Conservation (phyloP, 179 eudicot genomes). For the Heliamphora pulchella region DNA sequence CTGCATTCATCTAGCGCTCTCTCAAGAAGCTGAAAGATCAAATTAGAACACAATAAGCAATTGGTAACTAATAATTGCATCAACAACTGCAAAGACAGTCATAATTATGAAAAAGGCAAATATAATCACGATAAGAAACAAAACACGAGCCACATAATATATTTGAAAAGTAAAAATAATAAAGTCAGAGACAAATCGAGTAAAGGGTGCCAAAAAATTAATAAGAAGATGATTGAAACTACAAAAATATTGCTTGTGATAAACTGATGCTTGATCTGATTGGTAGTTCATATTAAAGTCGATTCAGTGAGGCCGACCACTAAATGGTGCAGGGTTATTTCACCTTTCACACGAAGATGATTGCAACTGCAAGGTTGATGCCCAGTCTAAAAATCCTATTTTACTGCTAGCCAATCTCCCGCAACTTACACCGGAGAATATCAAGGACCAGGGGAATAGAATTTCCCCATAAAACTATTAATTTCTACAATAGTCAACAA, state of each 20-base stretch:
- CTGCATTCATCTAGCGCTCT: constrained; percentile 50
- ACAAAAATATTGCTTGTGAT: neutral
- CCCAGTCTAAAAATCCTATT: neutral
- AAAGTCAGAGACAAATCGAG: neutral
- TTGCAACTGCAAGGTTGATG: neutral
- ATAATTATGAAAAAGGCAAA: neutral
- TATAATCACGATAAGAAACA: neutral
- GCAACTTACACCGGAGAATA: neutral
- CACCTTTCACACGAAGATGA: neutral
- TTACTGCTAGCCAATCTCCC: neutral
- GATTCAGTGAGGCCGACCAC: too few relatives aligned
- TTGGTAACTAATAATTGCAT: neutral
- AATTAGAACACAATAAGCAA: constrained; percentile 1
- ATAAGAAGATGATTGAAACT: neutral
- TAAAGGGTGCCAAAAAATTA: neutral
- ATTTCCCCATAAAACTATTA: neutral
- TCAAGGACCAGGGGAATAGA: neutral
- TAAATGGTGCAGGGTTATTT: neutral
- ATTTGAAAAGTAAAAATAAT: neutral
- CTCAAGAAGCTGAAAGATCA: constrained; percentile 42
- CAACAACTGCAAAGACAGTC: neutral
- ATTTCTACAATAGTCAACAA: too few relatives aligned
- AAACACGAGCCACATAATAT: neutral
- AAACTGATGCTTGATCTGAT: neutral
- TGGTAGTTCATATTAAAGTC: too few relatives aligned